Conservation (phyloP, 2,329 filamentous ascomycete genomes). For the Alternaria ventricosa region DNA sequence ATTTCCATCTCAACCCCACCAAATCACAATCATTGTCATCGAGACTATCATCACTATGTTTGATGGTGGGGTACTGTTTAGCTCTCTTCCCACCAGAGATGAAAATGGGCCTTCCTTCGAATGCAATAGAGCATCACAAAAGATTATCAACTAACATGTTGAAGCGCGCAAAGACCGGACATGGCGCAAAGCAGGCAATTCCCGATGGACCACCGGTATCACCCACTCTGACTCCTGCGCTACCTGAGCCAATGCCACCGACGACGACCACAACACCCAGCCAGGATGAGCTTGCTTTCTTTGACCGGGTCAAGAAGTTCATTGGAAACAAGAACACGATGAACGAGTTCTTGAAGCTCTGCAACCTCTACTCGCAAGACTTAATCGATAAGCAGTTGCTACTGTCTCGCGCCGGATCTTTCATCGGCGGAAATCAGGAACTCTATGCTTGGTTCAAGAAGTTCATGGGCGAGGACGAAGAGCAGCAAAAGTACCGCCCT, state of each 20-base stretch:
- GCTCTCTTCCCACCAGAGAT: background rate
- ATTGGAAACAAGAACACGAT: conserved; percentile 91
- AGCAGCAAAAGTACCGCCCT: conserved; percentile 47
- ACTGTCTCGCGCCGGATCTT: conserved; percentile 80
- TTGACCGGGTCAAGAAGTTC: conserved; percentile 95
- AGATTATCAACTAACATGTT: conserved; percentile 5
- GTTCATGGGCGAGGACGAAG: conserved; percentile 79
- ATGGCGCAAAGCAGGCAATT: conserved; percentile 63
- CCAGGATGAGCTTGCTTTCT: conserved; percentile 88
- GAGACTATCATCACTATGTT: background rate
- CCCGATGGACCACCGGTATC: conserved; percentile 71
- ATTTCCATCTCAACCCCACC: background rate
- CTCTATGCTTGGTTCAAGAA: conserved; percentile 87
- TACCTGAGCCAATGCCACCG: conserved; percentile 86
- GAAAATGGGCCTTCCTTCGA: background rate
- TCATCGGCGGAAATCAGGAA: conserved; percentile 87
- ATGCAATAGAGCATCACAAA: background rate
- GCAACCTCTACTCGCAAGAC: conserved; percentile 93
- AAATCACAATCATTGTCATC: background rate
- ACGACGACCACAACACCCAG: conserved; percentile 74
- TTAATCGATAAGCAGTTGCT: conserved; percentile 86
- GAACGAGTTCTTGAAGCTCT: conserved; percentile 95
- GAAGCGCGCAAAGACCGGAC: conserved; percentile 75
- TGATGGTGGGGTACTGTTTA: background rate
- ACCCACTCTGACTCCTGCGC: conserved; percentile 84